These are phyloP conservation scores for Aspergillus persii DNA, from an alignment of 2,329 filamentous ascomycete genomes.

Conservation along the genomic window DNA sequence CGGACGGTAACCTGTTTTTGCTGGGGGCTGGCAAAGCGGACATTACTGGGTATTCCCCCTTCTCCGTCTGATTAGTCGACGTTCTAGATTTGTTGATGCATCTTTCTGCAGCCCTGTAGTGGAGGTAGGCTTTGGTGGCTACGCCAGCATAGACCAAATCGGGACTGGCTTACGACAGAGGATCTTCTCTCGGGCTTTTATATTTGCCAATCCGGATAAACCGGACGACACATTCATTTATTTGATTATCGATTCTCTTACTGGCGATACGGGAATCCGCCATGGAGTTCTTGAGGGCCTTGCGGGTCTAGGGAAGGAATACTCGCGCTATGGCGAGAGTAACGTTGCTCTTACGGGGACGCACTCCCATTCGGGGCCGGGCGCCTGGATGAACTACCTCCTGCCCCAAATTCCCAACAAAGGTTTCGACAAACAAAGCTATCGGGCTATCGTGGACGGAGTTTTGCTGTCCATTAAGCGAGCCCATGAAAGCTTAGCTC, in stretches of 20 bases:
- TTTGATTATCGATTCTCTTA: slow-evolving; percentile 80
- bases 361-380: slow-evolving; percentile 88
- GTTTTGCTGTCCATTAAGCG: slow-evolving; percentile 76
- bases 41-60: slow-evolving; percentile 60
- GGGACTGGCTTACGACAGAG: slow-evolving; percentile 84
- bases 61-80: neutral
- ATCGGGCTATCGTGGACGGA: slow-evolving; percentile 84
- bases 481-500: slow-evolving; percentile 69
- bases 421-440: slow-evolving; percentile 84
- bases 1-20: slow-evolving; percentile 52
- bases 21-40: slow-evolving; percentile 70
- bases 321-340: slow-evolving; percentile 70
- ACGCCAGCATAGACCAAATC: slow-evolving; percentile 79
- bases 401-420: slow-evolving; percentile 85
- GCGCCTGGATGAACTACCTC: slow-evolving; percentile 91
- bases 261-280: slow-evolving; percentile 83
- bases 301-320: slow-evolving; percentile 65
- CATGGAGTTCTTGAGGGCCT: slow-evolving; percentile 82
- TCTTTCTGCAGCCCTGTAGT: slow-evolving; percentile 65
- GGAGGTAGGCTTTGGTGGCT: slow-evolving; percentile 88
- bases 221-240: slow-evolving; percentile 77
- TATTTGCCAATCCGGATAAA: slow-evolving; percentile 67
- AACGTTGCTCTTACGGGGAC: slow-evolving; percentile 91
- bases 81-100: neutral
- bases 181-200: slow-evolving; percentile 85